Evolutionary conservation across 441 rosid genomes (phyloP).

Genomic region (Theobroma grandiflorum): DNA sequence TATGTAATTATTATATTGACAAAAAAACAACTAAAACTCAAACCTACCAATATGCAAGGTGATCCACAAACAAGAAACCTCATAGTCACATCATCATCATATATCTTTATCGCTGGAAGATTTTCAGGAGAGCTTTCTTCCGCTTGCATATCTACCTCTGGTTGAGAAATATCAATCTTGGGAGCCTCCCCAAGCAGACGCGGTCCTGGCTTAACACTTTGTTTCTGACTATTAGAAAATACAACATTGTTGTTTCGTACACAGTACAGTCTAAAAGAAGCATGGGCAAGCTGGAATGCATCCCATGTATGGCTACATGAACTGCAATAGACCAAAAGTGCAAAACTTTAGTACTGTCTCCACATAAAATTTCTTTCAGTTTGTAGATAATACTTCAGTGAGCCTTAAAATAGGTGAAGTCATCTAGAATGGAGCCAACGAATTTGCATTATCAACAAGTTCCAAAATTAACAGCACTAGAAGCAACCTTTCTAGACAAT

Average conservation of each 20-base stretch:
- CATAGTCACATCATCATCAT: constrained; percentile 87
- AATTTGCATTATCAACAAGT: constrained; percentile 6
- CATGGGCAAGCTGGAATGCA: constrained; percentile 89
- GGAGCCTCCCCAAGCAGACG: constrained; percentile 85
- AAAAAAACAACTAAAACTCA: constrained; percentile 29
- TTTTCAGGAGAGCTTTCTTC: constrained; percentile 76
- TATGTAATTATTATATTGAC: constrained; percentile 21
- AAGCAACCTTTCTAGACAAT: background rate
- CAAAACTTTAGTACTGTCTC: constrained; percentile 21
- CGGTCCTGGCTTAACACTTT: constrained; percentile 63
- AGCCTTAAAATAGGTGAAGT: background rate
- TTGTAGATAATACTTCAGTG: background rate
- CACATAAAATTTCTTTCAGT: constrained; percentile 15
- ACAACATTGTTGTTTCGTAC: constrained; percentile 40
- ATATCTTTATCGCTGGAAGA: constrained; percentile 89
- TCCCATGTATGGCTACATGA: constrained; percentile 91
- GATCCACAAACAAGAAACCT: constrained; percentile 93
- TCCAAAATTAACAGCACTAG: constrained; percentile 7
- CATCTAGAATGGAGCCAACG: constrained; percentile 13
- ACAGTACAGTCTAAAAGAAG: constrained; percentile 88
- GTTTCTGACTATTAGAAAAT: constrained; percentile 53
- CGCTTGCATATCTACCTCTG: constrained; percentile 72
- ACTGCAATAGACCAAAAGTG: constrained; percentile 55
- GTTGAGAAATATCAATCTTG: constrained; percentile 69
- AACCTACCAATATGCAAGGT: constrained; percentile 66